phyloP scores from a whole-genome alignment of 345 rosid genomes.

The Eucalyptus leucophloia region DNA sequence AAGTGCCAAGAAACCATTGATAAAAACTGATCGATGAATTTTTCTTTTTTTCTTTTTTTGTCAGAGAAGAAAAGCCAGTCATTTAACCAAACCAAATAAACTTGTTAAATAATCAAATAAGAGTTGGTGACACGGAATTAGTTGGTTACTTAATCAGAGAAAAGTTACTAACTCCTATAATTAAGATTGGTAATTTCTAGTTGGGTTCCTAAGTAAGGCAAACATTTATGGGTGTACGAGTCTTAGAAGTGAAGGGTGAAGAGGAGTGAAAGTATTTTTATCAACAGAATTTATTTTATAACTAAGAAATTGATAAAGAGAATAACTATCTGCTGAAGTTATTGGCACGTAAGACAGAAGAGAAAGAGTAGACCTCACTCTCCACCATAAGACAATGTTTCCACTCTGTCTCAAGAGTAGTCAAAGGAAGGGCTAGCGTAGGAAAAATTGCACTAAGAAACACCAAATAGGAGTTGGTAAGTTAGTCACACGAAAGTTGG shows the following conservation, averaged over 20 bases:
- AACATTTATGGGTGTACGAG: not conserved
- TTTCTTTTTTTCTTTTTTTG: not conserved
- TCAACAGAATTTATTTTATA: too few species aligned
- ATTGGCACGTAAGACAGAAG: too few species aligned
- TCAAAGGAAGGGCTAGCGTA: too few species aligned
- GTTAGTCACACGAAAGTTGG: not conserved
- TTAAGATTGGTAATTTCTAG: not conserved
- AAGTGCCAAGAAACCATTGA: not conserved
- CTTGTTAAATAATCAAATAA: not conserved
- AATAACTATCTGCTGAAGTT: too few species aligned
- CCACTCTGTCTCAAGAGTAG: too few species aligned
- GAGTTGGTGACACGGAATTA: not conserved
- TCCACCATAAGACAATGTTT: too few species aligned
- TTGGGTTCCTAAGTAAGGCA: not conserved
- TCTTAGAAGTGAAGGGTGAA: not conserved
- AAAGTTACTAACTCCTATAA: too few species aligned
- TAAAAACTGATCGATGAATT: not conserved
- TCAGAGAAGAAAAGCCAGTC: too few species aligned
- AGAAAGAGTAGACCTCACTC: too few species aligned
- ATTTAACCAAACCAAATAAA: not conserved
- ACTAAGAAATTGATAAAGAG: not conserved
- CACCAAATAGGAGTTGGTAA: too few species aligned
- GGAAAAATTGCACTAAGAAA: too few species aligned
- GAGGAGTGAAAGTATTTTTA: not conserved
- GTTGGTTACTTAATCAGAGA: not conserved